Percentiles rank a stretch among this genome's conserved stretches.
These are phyloP conservation scores for Alternaria gansuensis DNA, from an alignment of 2,329 filamentous ascomycete species.

Conservation along the genomic window DNA sequence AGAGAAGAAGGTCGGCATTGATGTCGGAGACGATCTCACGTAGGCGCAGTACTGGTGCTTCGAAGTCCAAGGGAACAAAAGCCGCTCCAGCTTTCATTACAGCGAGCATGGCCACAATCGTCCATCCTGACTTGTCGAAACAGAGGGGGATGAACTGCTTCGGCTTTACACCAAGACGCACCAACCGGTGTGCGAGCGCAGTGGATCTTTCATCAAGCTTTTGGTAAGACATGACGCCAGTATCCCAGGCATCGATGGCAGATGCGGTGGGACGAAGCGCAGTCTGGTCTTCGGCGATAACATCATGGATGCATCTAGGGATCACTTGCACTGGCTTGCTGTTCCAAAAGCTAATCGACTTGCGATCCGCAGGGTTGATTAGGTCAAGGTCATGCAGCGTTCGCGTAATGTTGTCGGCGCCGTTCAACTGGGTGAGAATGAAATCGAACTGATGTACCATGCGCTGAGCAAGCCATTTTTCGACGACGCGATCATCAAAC, in stretches of 20 bases:
- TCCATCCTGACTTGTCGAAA: constrained; percentile 51
- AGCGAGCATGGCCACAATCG: constrained; percentile 49
- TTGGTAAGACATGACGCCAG: constrained; percentile 35
- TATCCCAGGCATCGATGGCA: constrained; percentile 47
- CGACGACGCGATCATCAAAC: constrained; percentile 42
- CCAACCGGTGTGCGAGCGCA: constrained; percentile 37
- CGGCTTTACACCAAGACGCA: constrained; percentile 37
- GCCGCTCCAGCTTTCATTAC: constrained; percentile 51
- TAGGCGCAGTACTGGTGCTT: constrained; percentile 49
- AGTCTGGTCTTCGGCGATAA: constrained; percentile 39
- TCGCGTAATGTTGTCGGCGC: constrained; percentile 15
- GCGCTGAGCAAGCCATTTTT: constrained; percentile 40
- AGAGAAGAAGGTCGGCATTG: constrained; percentile 41
- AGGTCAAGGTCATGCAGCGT: constrained; percentile 33
- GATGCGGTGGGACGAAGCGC: constrained; percentile 29
- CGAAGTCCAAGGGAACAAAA: constrained; percentile 52
- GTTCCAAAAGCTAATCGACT: constrained; percentile 40
- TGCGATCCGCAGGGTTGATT: constrained; percentile 34
- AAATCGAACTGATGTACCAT: constrained; percentile 44
- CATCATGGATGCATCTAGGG: constrained; percentile 42
- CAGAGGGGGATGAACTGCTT: constrained; percentile 45
- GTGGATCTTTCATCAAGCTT: constrained; percentile 43
- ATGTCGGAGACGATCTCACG: constrained; percentile 48
- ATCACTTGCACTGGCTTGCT: constrained; percentile 33
- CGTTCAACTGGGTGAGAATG: constrained; percentile 39